Evolutionary conservation across 163 green algal species (phyloP).

Genomic region (Picocystis sp.): DNA sequence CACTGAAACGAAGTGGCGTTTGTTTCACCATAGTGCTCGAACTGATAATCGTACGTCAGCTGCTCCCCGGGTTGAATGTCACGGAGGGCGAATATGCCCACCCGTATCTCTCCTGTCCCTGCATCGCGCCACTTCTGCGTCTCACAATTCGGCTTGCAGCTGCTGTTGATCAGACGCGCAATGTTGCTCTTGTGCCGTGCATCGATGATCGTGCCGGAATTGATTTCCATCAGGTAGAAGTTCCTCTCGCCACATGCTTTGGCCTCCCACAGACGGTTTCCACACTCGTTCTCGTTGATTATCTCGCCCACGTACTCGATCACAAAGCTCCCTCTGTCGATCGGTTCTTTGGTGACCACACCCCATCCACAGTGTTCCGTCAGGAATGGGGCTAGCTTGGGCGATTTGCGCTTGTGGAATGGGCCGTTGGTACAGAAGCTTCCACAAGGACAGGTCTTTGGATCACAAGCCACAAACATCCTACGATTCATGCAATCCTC

Average conservation of each 20-base stretch:
- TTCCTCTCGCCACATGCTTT: conserved; percentile 35
- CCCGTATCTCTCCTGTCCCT: conserved; percentile 45
- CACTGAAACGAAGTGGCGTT: conserved; percentile 38
- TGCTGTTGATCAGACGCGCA: conserved; percentile 72
- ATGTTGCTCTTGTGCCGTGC: conserved; percentile 59
- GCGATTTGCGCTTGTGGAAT: conserved; percentile 44
- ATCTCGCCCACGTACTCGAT: conserved; percentile 68
- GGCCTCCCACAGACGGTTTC: conserved; percentile 23
- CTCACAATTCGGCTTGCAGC: conserved; percentile 80
- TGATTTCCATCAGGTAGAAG: conserved; percentile 87
- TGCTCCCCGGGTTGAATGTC: conserved; percentile 59
- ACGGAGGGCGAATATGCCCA: conserved; percentile 65
- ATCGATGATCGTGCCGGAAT: conserved; percentile 59
- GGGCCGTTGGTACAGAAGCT: conserved; percentile 58
- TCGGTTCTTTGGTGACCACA: conserved; percentile 32
- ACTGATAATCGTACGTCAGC: conserved; percentile 85
- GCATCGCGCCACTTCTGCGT: conserved; percentile 81
- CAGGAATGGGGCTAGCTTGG: conserved; percentile 49
- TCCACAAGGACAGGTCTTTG: conserved; percentile 53
- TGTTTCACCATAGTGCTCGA: conserved; percentile 55
- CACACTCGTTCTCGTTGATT: conserved; percentile 26
- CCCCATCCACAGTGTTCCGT: conserved; percentile 69
- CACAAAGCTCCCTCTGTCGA: conserved; percentile 49
- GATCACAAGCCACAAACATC: conserved; percentile 61
- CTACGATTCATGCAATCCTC: conserved; percentile 59